These are phyloP conservation scores for Brassica cretica DNA, from an alignment of 345 rosid species.

Conservation along the genomic window DNA sequence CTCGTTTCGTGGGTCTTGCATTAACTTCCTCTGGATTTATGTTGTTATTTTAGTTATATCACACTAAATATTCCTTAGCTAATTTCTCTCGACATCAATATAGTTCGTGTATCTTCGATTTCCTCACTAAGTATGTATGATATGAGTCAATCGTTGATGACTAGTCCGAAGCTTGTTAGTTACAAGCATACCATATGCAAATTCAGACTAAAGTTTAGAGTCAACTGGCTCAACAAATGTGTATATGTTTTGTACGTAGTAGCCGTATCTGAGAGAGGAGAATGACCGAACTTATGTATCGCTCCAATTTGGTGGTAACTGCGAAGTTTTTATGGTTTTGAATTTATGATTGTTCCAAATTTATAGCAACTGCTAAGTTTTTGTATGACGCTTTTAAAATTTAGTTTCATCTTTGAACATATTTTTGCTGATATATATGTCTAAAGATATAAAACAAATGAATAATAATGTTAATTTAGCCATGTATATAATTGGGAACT, in stretches of 20 bases:
- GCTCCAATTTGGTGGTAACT: background rate
- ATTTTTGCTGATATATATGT: background rate
- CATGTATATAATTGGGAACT: background rate
- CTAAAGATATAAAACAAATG: background rate
- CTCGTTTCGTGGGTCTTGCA: conserved; percentile 50
- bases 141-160: background rate
- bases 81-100: conserved; percentile 22
- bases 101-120: conserved; percentile 31
- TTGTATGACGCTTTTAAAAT: background rate
- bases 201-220: background rate
- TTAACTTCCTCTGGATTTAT: conserved; percentile 39
- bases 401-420: background rate
- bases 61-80: background rate
- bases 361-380: background rate
- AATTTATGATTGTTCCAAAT: background rate
- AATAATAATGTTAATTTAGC: background rate
- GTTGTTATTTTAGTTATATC: conserved; percentile 36
- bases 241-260: background rate
- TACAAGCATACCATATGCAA: background rate
- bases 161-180: background rate
- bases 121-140: background rate
- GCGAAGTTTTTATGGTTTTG: background rate
- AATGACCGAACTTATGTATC: background rate
- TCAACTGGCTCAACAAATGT: background rate
- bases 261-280: background rate